Base-by-base conservation (phyloP, 2,329 filamentous ascomycete species). In the Diaporthe australafricana region DNA sequence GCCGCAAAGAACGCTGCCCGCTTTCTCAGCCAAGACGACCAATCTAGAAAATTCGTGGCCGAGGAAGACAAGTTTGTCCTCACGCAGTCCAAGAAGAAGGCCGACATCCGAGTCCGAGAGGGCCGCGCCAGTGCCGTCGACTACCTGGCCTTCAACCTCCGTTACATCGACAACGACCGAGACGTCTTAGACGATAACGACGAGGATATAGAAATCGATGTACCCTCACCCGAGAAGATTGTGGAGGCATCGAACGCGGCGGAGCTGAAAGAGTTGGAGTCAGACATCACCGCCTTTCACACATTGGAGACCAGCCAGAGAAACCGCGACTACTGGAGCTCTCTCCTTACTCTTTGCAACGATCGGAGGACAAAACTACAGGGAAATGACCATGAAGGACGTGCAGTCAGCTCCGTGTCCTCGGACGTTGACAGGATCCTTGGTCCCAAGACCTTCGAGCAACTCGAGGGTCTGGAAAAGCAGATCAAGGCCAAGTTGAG, bases 41-140 rank as follows among this genome's bases (percentile, higher is more conserved):
- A 94, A 79, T 93, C 91, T 75, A 87, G 91, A 32, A 89, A 92
- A 79, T 99, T 96, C 87, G 94, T 98, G 25, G 94, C 96, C 67
- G 94, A 97, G 77, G 96, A 99, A 82, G 96, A 99, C 84, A 92
- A 93, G 75, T 99, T 99, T 79, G 96, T 98, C 70, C 86, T 99
- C 78, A 95, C 95, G 82, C 96, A 99, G 83, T 93, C 96, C 57
- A 99, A 98, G 87, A 98, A 97, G 86, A 98, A 98, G 86, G 96
- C 96, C 52, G 94, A 95, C 75, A 97, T 99, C 76, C 92, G 96
- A 50, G 95, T 98, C 56, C 94, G 95, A 77, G 95, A 97, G 81
- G 93, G 93, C 14, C 91, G 97, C 76, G 95, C 96, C 70, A 95
- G 94, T 79, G 93, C 96, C 12, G 96, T 98, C 78, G 96, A 99